Conservation (phyloP, 495 filamentous ascomycete genomes). For the Daldinia childiae region DNA sequence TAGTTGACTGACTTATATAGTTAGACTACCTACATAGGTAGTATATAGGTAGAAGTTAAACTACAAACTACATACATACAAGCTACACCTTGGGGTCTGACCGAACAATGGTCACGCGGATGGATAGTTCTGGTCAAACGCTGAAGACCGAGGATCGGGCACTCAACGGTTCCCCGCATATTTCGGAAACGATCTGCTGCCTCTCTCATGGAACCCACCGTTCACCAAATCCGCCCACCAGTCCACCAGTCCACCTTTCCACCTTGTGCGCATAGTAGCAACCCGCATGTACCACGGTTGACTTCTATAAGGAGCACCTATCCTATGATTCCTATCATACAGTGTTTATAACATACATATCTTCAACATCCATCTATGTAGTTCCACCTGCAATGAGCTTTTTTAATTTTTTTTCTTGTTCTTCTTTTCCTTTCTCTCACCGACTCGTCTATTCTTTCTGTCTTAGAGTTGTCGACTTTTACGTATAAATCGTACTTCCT, state of each 20-base stretch:
- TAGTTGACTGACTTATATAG: not conserved
- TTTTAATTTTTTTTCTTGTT: not conserved
- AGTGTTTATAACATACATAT: conserved; percentile 2
- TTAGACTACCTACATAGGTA: too few relatives aligned
- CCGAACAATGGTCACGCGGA: conserved; percentile 13
- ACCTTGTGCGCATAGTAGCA: not conserved
- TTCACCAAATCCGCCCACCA: not conserved
- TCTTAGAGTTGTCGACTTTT: not conserved
- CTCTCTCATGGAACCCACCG: not conserved
- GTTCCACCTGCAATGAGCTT: conserved; percentile 1
- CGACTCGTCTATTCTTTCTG: conserved; percentile 16
- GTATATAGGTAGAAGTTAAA: too few relatives aligned
- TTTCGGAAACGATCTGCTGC: conserved; percentile 14
- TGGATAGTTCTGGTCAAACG: not conserved
- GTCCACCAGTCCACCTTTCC: not conserved
- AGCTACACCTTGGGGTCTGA: conserved; percentile 2
- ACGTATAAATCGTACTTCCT: not conserved
- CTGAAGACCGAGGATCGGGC: conserved; percentile 18
- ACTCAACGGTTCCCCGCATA: conserved; percentile 32
- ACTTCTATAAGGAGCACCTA: conserved; percentile 10
- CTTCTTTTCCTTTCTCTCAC: conserved; percentile 15
- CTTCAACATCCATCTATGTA: conserved; percentile 9
- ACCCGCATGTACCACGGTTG: conserved; percentile 25
- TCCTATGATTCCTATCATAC: conserved; percentile 2
- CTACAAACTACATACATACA: not conserved